Conservation (phyloP, 129 eudicot species). For the Helichrysum umbraculigerum region DNA sequence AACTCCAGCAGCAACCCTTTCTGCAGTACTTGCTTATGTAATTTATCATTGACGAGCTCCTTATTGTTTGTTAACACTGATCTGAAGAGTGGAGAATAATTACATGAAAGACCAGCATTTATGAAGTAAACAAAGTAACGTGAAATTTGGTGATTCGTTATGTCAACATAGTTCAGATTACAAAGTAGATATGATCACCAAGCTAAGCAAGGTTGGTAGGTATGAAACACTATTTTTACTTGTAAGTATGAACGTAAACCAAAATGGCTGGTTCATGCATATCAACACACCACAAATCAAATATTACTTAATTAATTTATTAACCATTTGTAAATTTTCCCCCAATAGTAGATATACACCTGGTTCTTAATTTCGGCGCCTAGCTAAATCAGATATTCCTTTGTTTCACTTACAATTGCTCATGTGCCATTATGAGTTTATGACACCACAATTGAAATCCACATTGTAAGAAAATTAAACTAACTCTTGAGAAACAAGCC, state of each 20-base stretch:
- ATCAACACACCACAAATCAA: conserved; percentile 18
- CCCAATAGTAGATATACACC: not conserved
- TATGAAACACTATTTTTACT: not conserved
- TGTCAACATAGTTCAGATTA: not conserved
- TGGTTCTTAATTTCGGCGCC: conserved; percentile 9
- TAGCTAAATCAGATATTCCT: not conserved
- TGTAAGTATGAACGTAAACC: not conserved
- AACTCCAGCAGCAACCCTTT: conserved; percentile 85
- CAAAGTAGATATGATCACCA: conserved; percentile 18
- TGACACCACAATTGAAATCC: not conserved
- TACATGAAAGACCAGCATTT: conserved; percentile 3
- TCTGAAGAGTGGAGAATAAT: conserved; percentile 42
- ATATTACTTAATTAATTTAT: conserved; percentile 10
- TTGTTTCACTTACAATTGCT: conserved; percentile 18
- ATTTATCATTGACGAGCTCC: conserved; percentile 55
- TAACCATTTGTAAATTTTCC: not conserved
- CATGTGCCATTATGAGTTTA: not conserved
- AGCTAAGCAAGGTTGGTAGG: conserved; percentile 12
- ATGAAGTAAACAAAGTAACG: conserved; percentile 10
- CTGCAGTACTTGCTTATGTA: conserved; percentile 59
- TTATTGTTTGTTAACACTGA: conserved; percentile 55
- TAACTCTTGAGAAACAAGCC: not conserved
- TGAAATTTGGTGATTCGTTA: not conserved
- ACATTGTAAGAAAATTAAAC: not conserved
- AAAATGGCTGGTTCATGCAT: conserved; percentile 17